These are phyloP conservation scores for Phytophthora uliginosa DNA, from an alignment of 352 stramenopile species.

Conservation along the genomic window DNA sequence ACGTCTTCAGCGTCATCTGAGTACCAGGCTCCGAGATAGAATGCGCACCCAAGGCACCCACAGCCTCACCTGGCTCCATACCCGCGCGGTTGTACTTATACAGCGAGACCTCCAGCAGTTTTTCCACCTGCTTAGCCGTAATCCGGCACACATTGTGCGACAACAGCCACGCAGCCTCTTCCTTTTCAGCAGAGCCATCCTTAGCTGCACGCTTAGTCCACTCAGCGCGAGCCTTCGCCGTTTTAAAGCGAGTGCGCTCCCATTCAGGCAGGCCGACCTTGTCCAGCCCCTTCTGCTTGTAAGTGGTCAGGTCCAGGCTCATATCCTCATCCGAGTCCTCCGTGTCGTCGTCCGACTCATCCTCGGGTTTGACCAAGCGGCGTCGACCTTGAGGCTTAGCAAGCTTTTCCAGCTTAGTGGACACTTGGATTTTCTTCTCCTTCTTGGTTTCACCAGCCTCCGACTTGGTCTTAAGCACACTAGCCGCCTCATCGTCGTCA, in stretches of 20 bases:
- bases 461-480: conserved; percentile 30
- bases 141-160: conserved; percentile 95
- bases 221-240: conserved; percentile 45
- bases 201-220: conserved; percentile 68
- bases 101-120: conserved; percentile 79
- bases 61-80: conserved; percentile 97
- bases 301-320: conserved; percentile 54
- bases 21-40: conserved; percentile 97
- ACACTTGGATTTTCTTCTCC: conserved; percentile 69
- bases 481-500: conserved; percentile 54
- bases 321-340: conserved; percentile 66
- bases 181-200: conserved; percentile 64
- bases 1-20: conserved; percentile 99
- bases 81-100: conserved; percentile 89
- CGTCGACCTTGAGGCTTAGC: conserved; percentile 55
- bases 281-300: conserved; percentile 77
- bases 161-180: conserved; percentile 83
- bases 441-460: conserved; percentile 38
- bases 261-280: conserved; percentile 68
- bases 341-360: conserved; percentile 49
- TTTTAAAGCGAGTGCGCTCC: conserved; percentile 72
- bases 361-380: conserved; percentile 62
- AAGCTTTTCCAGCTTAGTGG: conserved; percentile 74
- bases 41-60: conserved; percentile 98
- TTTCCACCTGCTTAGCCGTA: conserved; percentile 82